Evolutionary conservation across 768 basidiomycete species (phyloP).

Genomic region (Lepiota venenata): DNA sequence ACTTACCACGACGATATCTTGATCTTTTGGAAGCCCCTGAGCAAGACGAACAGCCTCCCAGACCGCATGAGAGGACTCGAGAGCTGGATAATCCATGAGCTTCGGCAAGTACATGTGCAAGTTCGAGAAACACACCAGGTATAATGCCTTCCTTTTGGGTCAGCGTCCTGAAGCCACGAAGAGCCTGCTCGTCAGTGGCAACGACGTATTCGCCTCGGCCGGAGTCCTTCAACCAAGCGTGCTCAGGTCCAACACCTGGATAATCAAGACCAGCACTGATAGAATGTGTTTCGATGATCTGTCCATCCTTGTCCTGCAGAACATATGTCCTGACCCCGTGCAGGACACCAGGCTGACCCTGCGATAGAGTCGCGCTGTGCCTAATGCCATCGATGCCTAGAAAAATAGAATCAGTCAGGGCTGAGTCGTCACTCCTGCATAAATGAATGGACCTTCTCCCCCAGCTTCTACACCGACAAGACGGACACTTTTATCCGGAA

Average conservation of each 20-base stretch:
- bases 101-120: background rate
- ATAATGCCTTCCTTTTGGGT: constrained; percentile 97
- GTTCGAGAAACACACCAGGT: constrained; percentile 54
- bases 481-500: constrained; percentile 79
- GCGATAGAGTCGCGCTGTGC: constrained; percentile 92
- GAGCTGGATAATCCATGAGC: constrained; percentile 43
- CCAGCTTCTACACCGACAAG: constrained; percentile 96
- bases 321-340: constrained; percentile 97
- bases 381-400: constrained; percentile 76
- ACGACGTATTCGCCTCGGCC: constrained; percentile 90
- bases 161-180: constrained; percentile 87
- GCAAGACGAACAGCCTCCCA: constrained; percentile 90
- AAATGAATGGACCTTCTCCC: constrained; percentile 70
- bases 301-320: constrained; percentile 83
- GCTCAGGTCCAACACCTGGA: constrained; percentile 97
- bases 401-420: background rate
- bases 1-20: constrained; percentile 89
- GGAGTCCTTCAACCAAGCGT: constrained; percentile 95
- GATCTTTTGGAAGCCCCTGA: constrained; percentile 77
- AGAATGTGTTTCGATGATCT: constrained; percentile 96
- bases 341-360: constrained; percentile 90
- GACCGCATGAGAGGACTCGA: constrained; percentile 95
- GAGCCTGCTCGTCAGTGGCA: constrained; percentile 91
- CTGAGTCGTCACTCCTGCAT: background rate
- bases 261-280: constrained; percentile 96